Conservation (phyloP, 257 asterid genomes). For the Solanum sejunctum region DNA sequence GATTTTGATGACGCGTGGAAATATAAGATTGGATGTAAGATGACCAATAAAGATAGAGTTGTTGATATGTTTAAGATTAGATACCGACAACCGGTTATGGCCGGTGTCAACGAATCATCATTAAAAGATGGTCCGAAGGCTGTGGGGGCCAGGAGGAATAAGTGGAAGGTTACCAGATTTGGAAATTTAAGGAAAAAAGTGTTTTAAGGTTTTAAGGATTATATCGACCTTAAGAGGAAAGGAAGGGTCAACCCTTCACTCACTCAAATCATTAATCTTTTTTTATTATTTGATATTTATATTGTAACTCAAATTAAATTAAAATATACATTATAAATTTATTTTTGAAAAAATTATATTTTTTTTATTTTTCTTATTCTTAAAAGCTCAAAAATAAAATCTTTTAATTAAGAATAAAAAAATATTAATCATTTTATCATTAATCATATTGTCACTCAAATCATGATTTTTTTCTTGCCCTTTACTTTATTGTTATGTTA, state of each 20-base stretch:
- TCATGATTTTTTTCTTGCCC: not conserved
- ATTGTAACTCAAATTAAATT: not conserved
- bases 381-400: no score
- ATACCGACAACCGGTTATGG: not conserved
- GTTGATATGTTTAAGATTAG: not conserved
- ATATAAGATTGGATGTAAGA: not conserved
- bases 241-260: not conserved
- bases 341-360: no score
- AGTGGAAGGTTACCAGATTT: not conserved
- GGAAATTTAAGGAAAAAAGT: not conserved
- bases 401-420: no score
- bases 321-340: no score
- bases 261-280: not conserved
- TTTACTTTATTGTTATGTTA: not conserved
- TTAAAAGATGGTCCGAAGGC: not conserved
- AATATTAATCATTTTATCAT: no score
- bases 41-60: not conserved
- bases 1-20: not conserved
- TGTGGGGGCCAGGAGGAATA: not conserved
- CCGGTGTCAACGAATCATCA: not conserved
- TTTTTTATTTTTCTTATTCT: no score
- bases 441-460: no score
- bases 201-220: not conserved
- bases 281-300: not conserved
- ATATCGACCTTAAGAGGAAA: not conserved